Evolutionary conservation across 148 eudicot species (phyloP).

Genomic region (Linanthus parryae): DNA sequence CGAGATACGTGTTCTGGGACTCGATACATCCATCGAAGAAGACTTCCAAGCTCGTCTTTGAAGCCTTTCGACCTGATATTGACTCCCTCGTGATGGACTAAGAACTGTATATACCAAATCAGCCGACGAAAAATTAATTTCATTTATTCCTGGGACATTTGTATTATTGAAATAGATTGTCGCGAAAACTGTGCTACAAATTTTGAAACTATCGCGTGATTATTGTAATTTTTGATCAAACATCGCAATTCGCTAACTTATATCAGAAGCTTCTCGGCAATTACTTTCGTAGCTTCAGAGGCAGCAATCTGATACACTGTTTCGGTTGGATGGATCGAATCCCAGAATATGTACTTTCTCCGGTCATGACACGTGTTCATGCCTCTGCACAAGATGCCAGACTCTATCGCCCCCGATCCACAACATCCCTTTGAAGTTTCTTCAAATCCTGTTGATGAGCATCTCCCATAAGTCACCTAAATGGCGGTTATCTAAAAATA

Average conservation of each 20-base stretch:
- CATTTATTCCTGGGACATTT: neutral
- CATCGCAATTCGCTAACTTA: too few relatives aligned
- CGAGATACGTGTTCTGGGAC: constrained; percentile 61
- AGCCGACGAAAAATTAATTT: neutral
- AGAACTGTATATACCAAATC: neutral
- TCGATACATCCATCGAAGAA: constrained; percentile 66
- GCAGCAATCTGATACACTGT: constrained; percentile 37
- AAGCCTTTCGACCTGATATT: constrained; percentile 31
- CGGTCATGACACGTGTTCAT: constrained; percentile 35
- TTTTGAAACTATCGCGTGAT: too few relatives aligned
- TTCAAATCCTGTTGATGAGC: constrained; percentile 24
- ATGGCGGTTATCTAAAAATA: neutral
- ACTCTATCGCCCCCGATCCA: constrained; percentile 37
- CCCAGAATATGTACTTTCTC: constrained; percentile 42
- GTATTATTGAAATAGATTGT: neutral
- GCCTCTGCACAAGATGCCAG: constrained; percentile 31
- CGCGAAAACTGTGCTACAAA: too few relatives aligned
- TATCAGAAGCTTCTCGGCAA: constrained; percentile 3
- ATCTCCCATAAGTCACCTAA: neutral
- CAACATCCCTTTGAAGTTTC: constrained; percentile 48
- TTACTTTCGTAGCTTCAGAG: constrained; percentile 21
- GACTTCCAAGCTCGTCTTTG: constrained; percentile 34
- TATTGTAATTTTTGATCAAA: neutral
- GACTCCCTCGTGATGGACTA: constrained; percentile 25
- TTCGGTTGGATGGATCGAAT: constrained; percentile 46